Conservation (phyloP, 441 rosid genomes). For the Populus hybrid region DNA sequence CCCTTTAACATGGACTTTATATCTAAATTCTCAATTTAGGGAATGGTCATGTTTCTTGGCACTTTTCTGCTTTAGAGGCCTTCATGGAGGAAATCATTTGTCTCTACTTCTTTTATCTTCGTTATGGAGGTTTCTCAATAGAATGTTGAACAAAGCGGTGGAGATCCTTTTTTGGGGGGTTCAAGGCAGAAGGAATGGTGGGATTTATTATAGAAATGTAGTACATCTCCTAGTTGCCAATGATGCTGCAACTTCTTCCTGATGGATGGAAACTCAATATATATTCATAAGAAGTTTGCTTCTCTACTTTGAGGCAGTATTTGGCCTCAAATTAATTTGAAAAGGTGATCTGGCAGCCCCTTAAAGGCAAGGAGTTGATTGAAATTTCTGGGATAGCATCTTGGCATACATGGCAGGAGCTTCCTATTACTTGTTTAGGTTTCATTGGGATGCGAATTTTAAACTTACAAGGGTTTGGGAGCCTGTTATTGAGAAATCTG, state of each 20-base stretch:
- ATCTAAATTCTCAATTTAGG: neutral
- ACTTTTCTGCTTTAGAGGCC: neutral
- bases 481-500: neutral
- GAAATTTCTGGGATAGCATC: too few relatives aligned
- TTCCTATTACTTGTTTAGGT: too few relatives aligned
- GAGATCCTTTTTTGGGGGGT: neutral
- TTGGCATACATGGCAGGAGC: too few relatives aligned
- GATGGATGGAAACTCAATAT: too few relatives aligned
- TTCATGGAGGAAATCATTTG: neutral
- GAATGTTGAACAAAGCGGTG: neutral
- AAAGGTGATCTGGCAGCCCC: too few relatives aligned
- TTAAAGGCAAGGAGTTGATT: too few relatives aligned
- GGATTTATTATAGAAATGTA: neutral
- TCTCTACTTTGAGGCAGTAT: too few relatives aligned
- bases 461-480: neutral
- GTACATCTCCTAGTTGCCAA: neutral
- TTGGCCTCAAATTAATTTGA: too few relatives aligned
- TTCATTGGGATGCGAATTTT: neutral
- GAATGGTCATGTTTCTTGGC: neutral
- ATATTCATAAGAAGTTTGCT: too few relatives aligned
- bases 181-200: neutral
- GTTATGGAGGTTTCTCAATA: neutral
- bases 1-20: neutral
- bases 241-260: neutral
- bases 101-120: neutral